These are phyloP conservation scores for Phytophthora parvispora DNA, from an alignment of 352 stramenopile genomes.

Conservation along the genomic window DNA sequence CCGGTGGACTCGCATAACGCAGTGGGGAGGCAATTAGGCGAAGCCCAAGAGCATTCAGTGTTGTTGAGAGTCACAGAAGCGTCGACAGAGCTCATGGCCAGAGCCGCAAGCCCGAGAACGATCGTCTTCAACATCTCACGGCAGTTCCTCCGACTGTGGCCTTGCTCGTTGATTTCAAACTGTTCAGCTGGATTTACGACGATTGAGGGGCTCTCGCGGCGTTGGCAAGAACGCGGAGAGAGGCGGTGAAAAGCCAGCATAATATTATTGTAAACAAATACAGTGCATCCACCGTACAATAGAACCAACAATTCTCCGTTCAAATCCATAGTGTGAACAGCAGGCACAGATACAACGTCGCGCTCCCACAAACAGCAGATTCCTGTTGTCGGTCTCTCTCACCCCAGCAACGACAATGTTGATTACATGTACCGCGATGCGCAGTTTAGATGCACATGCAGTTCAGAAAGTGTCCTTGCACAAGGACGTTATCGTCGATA, in stretches of 20 bases:
- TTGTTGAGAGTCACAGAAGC: constrained; percentile 18
- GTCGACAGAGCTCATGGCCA: not conserved
- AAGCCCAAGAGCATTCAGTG: constrained; percentile 8
- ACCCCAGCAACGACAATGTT: too few species aligned
- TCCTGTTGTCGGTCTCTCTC: too few species aligned
- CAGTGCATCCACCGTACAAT: too few species aligned
- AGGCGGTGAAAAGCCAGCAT: not conserved
- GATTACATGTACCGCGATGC: too few species aligned
- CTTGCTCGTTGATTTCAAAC: not conserved
- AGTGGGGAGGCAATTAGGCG: not conserved
- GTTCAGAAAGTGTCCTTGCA: too few species aligned
- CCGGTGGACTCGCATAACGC: constrained; percentile 17
- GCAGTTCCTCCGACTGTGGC: not conserved
- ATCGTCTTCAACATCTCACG: constrained; percentile 19
- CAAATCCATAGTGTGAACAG: not conserved
- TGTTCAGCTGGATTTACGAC: not conserved
- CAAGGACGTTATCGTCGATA: too few species aligned
- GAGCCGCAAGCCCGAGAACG: not conserved
- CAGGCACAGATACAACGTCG: too few species aligned
- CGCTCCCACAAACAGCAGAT: too few species aligned
- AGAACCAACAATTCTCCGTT: not conserved
- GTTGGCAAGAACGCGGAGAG: not conserved
- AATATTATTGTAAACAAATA: not conserved
- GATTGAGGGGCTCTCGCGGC: too few species aligned
- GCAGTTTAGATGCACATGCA: too few species aligned